phyloP scores from a whole-genome alignment of 345 rosid genomes.

The Aurinia saxatilis region DNA sequence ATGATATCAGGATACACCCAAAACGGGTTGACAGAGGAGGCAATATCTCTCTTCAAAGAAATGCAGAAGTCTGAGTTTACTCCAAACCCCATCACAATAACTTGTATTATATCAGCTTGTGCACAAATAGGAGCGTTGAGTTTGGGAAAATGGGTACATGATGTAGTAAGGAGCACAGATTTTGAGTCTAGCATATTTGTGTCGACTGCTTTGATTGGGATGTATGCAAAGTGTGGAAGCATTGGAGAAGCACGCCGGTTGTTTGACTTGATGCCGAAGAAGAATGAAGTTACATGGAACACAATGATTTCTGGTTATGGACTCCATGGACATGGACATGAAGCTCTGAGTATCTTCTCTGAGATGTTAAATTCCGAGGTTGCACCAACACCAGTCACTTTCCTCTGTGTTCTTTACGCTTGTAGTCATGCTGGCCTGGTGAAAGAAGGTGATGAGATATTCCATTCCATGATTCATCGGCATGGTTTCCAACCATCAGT shows the following conservation, averaged over 20 bases:
- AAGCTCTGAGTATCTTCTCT: constrained; percentile 49
- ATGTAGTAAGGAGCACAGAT: constrained; percentile 38
- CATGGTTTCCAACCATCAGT: constrained; percentile 50
- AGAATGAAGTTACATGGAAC: constrained; percentile 82
- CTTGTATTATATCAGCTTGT: constrained; percentile 72
- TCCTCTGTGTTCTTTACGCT: constrained; percentile 66
- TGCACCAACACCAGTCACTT: constrained; percentile 54
- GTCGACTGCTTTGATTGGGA: constrained; percentile 68
- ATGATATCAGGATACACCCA: constrained; percentile 80
- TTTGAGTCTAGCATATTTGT: constrained; percentile 58
- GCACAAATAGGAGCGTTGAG: constrained; percentile 71
- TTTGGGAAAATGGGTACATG: constrained; percentile 67
- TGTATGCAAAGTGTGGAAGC: constrained; percentile 85
- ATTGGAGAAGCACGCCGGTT: constrained; percentile 50
- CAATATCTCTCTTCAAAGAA: constrained; percentile 56
- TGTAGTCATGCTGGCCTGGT: constrained; percentile 86
- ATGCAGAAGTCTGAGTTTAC: constrained; percentile 46
- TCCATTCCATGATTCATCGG: constrained; percentile 50
- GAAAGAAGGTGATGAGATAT: constrained; percentile 56
- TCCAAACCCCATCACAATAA: constrained; percentile 61
- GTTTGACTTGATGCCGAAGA: constrained; percentile 51
- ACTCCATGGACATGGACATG: constrained; percentile 72
- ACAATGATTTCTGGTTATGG: constrained; percentile 79
- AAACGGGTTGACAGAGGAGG: constrained; percentile 60
- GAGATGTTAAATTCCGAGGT: constrained; percentile 47